phyloP scores from a whole-genome alignment of 805 yeast genomes.

The Teunomyces funiuensis region DNA sequence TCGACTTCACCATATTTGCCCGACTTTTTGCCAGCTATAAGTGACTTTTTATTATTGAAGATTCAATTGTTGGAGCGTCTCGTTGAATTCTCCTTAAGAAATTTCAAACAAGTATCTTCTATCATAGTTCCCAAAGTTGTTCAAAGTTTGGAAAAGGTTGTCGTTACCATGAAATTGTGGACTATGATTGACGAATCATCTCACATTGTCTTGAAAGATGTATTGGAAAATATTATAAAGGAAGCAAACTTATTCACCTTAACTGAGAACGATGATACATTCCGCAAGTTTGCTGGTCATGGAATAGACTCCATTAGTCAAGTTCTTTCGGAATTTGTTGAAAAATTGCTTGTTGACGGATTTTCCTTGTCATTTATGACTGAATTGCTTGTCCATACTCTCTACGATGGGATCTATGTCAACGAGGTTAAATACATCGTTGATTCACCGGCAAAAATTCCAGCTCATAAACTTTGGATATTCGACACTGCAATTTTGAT shows the following conservation, averaged over 20 bases:
- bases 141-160: conserved; percentile 32
- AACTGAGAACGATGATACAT: conserved; percentile 6
- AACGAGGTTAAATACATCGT: conserved; percentile 42
- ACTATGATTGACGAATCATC: conserved; percentile 13
- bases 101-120: conserved; percentile 42
- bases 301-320: conserved; percentile 23
- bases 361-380: conserved; percentile 17
- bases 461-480: conserved; percentile 46
- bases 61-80: conserved; percentile 44
- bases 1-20: conserved; percentile 61
- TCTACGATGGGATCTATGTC: conserved; percentile 32
- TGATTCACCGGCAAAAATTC: conserved; percentile 22
- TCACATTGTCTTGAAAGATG: conserved; percentile 10
- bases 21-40: conserved; percentile 48
- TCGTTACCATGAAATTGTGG: conserved; percentile 51
- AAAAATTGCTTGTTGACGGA: conserved; percentile 15
- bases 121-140: conserved; percentile 37
- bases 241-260: conserved; percentile 8
- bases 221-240: conserved; percentile 11
- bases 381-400: conserved; percentile 23
- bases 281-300: conserved; percentile 28
- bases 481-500: conserved; percentile 40
- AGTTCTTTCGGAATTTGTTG: conserved; percentile 30
- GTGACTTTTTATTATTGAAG: conserved; percentile 53
- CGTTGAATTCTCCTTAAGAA: conserved; percentile 43